A percentile compares a stretch with the other conserved stretches of the same genome.
These are phyloP conservation scores for Mortierella sp. DNA, from an alignment of 371 early-diverging fungal species.

Conservation along the genomic window DNA sequence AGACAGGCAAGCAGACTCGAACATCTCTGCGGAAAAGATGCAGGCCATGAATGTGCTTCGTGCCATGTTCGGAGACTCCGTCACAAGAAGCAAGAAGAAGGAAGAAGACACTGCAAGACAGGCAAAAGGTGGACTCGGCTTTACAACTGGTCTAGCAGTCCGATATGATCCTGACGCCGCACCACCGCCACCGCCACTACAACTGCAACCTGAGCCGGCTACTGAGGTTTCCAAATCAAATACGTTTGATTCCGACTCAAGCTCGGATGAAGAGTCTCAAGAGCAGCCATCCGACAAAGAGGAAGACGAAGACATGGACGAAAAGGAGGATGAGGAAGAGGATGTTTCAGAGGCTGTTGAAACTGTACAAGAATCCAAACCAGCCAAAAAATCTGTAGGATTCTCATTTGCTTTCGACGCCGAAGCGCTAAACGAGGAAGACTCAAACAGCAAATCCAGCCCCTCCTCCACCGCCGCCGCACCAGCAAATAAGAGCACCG, in stretches of 20 bases:
- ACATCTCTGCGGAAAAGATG: slow-evolving; percentile 54
- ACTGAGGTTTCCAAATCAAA: background rate
- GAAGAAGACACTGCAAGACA: slow-evolving; percentile 32
- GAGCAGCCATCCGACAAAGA: background rate
- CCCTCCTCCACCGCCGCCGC: background rate
- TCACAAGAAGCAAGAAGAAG: slow-evolving; percentile 57
- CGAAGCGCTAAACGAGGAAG: slow-evolving; percentile 22
- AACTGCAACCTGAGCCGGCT: background rate
- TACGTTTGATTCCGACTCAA: slow-evolving; percentile 24
- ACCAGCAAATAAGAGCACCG: slow-evolving; percentile 5
- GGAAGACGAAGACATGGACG: background rate
- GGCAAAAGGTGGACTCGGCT: slow-evolving; percentile 47
- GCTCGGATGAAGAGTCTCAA: slow-evolving; percentile 1
- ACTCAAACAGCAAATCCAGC: background rate
- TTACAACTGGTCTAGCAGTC: slow-evolving; percentile 55
- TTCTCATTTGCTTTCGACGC: slow-evolving; percentile 47
- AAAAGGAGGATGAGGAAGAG: slow-evolving; percentile 18
- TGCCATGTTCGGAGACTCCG: slow-evolving; percentile 69
- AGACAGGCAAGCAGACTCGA: slow-evolving; percentile 58
- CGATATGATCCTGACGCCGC: slow-evolving; percentile 71
- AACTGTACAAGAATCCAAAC: slow-evolving; percentile 4
- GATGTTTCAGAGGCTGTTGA: background rate
- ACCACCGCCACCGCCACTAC: slow-evolving; percentile 53
- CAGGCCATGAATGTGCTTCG: slow-evolving; percentile 68
- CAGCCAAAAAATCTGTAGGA: slow-evolving; percentile 41